phyloP scores from a whole-genome alignment of 805 yeast species.

The Ogataea ganodermae region DNA sequence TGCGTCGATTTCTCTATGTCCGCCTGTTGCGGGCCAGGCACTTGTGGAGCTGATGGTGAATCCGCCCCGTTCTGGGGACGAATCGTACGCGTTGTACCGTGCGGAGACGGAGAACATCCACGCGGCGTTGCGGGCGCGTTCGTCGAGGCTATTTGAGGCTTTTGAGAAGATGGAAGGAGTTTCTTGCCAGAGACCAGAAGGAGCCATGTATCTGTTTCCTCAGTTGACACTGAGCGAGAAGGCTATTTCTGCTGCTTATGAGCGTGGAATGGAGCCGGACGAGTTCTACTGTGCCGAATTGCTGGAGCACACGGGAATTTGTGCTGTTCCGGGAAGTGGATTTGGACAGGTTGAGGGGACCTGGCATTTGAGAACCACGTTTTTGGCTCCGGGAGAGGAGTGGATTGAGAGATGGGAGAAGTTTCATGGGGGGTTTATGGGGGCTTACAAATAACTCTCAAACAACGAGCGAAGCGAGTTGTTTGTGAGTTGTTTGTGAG shows the following conservation, averaged over 20 bases:
- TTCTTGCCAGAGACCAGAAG: conserved; percentile 85
- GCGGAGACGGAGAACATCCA: conserved; percentile 65
- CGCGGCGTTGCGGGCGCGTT: conserved; percentile 61
- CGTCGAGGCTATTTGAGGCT: conserved; percentile 64
- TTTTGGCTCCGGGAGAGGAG: conserved; percentile 91
- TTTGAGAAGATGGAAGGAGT: conserved; percentile 81
- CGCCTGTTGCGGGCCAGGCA: conserved; percentile 95
- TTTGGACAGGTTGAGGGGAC: conserved; percentile 93
- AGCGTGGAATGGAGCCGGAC: conserved; percentile 64
- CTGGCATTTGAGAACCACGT: conserved; percentile 92
- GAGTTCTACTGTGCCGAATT: conserved; percentile 86
- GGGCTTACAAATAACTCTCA: conserved; percentile 40
- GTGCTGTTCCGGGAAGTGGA: conserved; percentile 97
- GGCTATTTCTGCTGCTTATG: conserved; percentile 63
- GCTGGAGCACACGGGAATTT: conserved; percentile 87
- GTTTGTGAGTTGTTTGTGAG: background rate
- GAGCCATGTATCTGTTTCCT: conserved; percentile 98
- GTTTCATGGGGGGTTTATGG: conserved; percentile 76
- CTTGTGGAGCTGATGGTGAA: conserved; percentile 89
- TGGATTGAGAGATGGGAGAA: conserved; percentile 79
- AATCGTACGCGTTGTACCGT: conserved; percentile 66
- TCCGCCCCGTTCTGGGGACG: conserved; percentile 82
- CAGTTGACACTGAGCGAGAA: conserved; percentile 62
- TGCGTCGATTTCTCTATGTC: conserved; percentile 89
- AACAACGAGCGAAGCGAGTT: conserved; percentile 1